These are phyloP conservation scores for Leccinum subfulvum DNA, from an alignment of 1,284 basidiomycete species.

Conservation along the genomic window DNA sequence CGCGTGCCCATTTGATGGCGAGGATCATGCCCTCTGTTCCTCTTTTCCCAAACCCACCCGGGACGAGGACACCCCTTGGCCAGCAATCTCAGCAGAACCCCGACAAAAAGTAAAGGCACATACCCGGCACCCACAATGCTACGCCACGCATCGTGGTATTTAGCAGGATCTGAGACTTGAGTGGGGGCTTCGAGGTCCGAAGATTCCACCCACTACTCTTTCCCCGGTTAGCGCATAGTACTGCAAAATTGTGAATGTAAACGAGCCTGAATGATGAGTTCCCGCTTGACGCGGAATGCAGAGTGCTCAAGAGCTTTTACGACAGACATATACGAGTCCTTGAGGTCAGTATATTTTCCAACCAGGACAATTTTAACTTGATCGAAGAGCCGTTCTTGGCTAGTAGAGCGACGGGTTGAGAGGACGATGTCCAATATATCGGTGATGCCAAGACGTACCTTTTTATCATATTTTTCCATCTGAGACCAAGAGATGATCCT, in stretches of 20 bases:
- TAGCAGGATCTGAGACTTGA: constrained; percentile 78
- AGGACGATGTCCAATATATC: background rate
- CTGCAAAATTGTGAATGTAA: constrained; percentile 1
- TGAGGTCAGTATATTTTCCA: constrained; percentile 96
- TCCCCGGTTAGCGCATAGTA: constrained; percentile 7
- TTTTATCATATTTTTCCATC: constrained; percentile 86
- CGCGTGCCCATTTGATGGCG: constrained; percentile 95
- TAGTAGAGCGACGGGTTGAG: constrained; percentile 31
- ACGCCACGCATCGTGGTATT: constrained; percentile 96
- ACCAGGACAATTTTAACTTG: constrained; percentile 90
- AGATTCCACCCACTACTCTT: constrained; percentile 91
- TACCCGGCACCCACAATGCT: constrained; percentile 88
- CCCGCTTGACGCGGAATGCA: constrained; percentile 86
- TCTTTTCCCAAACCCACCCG: constrained; percentile 92
- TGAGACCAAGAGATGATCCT: constrained; percentile 64
- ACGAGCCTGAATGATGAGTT: constrained; percentile 75
- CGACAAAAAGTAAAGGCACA: constrained; percentile 21
- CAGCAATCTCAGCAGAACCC: constrained; percentile 13
- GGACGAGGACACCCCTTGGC: constrained; percentile 86
- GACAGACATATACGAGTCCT: constrained; percentile 99
- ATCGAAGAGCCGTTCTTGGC: constrained; percentile 92
- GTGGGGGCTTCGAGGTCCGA: constrained; percentile 85
- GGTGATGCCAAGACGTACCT: constrained; percentile 41
- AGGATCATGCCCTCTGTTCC: constrained; percentile 98
- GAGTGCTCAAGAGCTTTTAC: constrained; percentile 97